phyloP scores from a whole-genome alignment of 1,284 basidiomycete species.

The Mycosarcoma mackinlayi region DNA sequence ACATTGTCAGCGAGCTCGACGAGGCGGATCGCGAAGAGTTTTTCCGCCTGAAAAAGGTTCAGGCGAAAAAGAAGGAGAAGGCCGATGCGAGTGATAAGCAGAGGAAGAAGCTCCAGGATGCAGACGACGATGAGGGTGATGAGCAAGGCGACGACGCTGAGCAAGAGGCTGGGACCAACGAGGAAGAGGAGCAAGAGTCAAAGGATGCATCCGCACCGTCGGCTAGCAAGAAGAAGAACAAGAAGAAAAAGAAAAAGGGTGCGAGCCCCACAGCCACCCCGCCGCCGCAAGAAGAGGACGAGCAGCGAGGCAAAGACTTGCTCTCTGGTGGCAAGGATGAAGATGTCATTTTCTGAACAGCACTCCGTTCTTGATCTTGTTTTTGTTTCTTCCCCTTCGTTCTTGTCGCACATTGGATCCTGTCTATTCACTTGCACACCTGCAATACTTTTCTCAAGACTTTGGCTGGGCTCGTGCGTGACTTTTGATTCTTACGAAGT shows the following conservation, averaged over 20 bases:
- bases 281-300: slow-evolving; percentile 11
- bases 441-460: too few species aligned
- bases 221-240: slow-evolving; percentile 24
- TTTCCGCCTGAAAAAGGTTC: slow-evolving; percentile 67
- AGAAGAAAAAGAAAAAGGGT: slow-evolving; percentile 20
- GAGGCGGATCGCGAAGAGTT: slow-evolving; percentile 68
- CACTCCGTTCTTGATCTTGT: too few species aligned
- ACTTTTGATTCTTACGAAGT: not conserved
- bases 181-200: not conserved
- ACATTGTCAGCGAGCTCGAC: slow-evolving; percentile 66
- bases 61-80: slow-evolving; percentile 64
- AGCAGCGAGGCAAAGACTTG: slow-evolving; percentile 49
- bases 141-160: not conserved
- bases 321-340: slow-evolving; percentile 64
- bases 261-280: not conserved
- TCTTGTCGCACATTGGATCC: not conserved
- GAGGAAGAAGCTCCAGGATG: slow-evolving; percentile 7
- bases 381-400: not conserved
- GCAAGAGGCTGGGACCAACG: slow-evolving; percentile 8
- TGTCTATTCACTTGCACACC: not conserved
- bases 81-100: slow-evolving; percentile 34
- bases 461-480: not conserved
- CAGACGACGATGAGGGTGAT: slow-evolving; percentile 5
- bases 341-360: slow-evolving; percentile 67
- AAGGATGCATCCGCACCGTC: not conserved